Conservation (phyloP, 2,329 filamentous ascomycete species). For the Paraphoma chrysanthemicola region DNA sequence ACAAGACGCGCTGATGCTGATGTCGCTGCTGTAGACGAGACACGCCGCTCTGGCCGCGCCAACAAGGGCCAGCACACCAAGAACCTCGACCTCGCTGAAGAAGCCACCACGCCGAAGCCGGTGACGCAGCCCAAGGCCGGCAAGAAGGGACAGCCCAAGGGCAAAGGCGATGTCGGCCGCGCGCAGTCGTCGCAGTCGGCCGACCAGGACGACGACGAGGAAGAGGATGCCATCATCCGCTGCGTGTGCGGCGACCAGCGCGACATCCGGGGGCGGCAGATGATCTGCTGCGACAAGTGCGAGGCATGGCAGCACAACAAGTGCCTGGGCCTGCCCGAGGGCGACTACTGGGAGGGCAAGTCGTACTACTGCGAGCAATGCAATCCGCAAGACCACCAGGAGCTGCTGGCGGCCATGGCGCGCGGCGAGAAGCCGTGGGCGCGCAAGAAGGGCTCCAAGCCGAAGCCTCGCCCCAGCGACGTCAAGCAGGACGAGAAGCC, state of each 20-base stretch:
- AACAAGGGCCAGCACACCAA: constrained; percentile 97
- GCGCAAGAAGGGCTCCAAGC: constrained; percentile 64
- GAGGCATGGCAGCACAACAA: constrained; percentile 97
- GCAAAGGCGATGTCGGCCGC: constrained; percentile 50
- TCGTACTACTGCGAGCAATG: constrained; percentile 91
- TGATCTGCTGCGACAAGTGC: constrained; percentile 95
- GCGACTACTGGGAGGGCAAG: constrained; percentile 59
- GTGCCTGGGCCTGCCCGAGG: constrained; percentile 86
- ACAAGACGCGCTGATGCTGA: constrained; percentile 32
- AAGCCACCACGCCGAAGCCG: constrained; percentile 54
- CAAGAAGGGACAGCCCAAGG: constrained; percentile 54
- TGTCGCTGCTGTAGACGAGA: constrained; percentile 67
- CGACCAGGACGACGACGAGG: constrained; percentile 59
- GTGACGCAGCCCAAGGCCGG: constrained; percentile 53
- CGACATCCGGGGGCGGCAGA: constrained; percentile 84
- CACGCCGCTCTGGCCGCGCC: constrained; percentile 90
- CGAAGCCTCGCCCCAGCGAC: constrained; percentile 72
- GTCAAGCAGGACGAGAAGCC: constrained; percentile 54
- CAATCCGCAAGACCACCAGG: constrained; percentile 80
- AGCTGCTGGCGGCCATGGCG: constrained; percentile 77
- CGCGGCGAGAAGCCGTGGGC: constrained; percentile 86
- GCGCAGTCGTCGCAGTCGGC: constrained; percentile 35
- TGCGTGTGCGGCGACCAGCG: constrained; percentile 87
- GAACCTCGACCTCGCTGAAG: constrained; percentile 68
- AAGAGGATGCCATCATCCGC: constrained; percentile 78